A percentile compares a stretch with the other conserved stretches of the same genome.
Conservation (phyloP, 768 basidiomycete species). For the Xerocomellus chrysenteron region DNA sequence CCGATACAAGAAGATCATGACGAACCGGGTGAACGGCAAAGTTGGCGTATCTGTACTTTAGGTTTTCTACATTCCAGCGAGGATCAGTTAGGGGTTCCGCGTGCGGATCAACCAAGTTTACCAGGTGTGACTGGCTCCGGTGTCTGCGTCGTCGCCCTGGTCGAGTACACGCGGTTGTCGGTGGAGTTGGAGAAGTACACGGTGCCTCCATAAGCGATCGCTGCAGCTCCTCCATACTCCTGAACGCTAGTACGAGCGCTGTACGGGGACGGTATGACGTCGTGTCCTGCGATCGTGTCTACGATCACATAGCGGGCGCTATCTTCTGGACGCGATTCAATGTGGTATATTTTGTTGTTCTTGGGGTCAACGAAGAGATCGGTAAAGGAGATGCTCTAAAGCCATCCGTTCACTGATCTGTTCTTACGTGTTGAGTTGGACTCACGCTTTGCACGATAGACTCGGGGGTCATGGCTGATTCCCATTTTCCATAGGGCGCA, state of each 20-base stretch:
- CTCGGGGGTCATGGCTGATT: conserved; percentile 54
- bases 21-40: conserved; percentile 56
- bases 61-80: conserved; percentile 9
- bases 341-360: conserved; percentile 47
- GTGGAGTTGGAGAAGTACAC: conserved; percentile 59
- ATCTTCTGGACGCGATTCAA: conserved; percentile 60
- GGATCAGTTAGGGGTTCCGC: background rate
- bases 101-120: conserved; percentile 28
- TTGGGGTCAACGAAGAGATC: conserved; percentile 56
- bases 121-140: conserved; percentile 61
- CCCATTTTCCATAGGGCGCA: conserved; percentile 65
- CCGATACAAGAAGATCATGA: conserved; percentile 53
- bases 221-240: conserved; percentile 71
- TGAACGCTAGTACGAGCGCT: conserved; percentile 60
- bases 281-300: conserved; percentile 43
- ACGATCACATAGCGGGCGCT: conserved; percentile 58
- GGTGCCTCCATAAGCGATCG: conserved; percentile 47
- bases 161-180: conserved; percentile 54
- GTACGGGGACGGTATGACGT: conserved; percentile 54
- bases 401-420: background rate
- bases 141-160: conserved; percentile 24
- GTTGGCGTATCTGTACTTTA: conserved; percentile 58
- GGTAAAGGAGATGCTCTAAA: conserved; percentile 30
- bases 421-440: conserved; percentile 4
- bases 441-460: conserved; percentile 47